Conservation (phyloP, 1,139 yeast genomes). For the Zygosaccharomyces pseudobailii region DNA sequence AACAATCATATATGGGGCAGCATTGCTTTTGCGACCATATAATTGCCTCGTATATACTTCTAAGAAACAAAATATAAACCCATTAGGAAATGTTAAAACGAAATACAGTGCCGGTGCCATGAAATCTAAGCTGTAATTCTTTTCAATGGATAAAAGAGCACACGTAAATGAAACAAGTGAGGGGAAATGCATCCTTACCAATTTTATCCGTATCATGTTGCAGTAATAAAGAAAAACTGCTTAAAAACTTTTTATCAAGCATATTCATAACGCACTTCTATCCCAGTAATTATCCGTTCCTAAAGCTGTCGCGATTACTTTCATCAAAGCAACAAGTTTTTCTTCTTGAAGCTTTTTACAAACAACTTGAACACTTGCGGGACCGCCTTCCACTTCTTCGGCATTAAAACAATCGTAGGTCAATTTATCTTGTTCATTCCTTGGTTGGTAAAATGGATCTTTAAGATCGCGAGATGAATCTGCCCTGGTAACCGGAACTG, state of each 20-base stretch:
- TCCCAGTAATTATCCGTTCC: slow-evolving; percentile 25
- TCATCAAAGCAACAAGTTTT: slow-evolving; percentile 36
- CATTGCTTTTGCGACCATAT: too few species aligned
- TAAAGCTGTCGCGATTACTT: slow-evolving; percentile 24
- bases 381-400: slow-evolving; percentile 42
- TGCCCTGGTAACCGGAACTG: slow-evolving; percentile 54
- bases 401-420: slow-evolving; percentile 26
- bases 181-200: too few species aligned
- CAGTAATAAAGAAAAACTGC: background rate
- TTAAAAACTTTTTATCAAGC: background rate
- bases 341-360: slow-evolving; percentile 45
- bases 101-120: too few species aligned
- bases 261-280: background rate
- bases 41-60: too few species aligned
- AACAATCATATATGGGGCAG: too few species aligned
- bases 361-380: slow-evolving; percentile 42
- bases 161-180: too few species aligned
- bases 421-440: slow-evolving; percentile 22
- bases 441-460: slow-evolving; percentile 13
- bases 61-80: too few species aligned
- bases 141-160: too few species aligned
- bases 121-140: too few species aligned
- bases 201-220: background rate
- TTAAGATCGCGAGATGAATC: slow-evolving; percentile 38
- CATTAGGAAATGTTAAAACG: too few species aligned